These are phyloP conservation scores for Ceriops zippeliana DNA, from an alignment of 345 rosid genomes.

Conservation along the genomic window DNA sequence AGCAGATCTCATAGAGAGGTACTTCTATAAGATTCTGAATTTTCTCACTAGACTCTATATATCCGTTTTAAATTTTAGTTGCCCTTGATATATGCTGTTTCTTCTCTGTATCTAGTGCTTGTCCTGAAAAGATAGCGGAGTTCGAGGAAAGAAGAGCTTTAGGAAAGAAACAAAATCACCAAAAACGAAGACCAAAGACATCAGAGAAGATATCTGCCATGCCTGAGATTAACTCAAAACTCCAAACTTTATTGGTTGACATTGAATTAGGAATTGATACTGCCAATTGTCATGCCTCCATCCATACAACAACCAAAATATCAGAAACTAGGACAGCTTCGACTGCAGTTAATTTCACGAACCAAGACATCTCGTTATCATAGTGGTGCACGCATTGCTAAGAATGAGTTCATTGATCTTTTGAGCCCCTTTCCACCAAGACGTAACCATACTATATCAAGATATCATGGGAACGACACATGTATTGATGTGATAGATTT, in stretches of 20 bases:
- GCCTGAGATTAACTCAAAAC: slow-evolving; percentile 49
- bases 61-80: background rate
- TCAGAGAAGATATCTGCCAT: slow-evolving; percentile 25
- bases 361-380: slow-evolving; percentile 10
- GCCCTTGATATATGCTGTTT: background rate
- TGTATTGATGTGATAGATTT: slow-evolving; percentile 44
- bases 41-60: background rate
- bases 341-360: slow-evolving; percentile 9
- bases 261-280: slow-evolving; percentile 35
- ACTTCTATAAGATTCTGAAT: slow-evolving; percentile 8
- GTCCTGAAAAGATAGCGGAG: slow-evolving; percentile 77
- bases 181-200: slow-evolving; percentile 39
- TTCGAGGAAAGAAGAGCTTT: slow-evolving; percentile 55
- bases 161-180: slow-evolving; percentile 43
- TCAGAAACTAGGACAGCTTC: slow-evolving; percentile 20
- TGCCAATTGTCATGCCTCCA: background rate
- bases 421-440: slow-evolving; percentile 59
- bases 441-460: slow-evolving; percentile 18
- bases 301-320: slow-evolving; percentile 20
- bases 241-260: slow-evolving; percentile 57
- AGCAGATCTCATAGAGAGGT: slow-evolving; percentile 80
- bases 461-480: slow-evolving; percentile 28
- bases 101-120: slow-evolving; percentile 47
- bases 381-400: slow-evolving; percentile 5
- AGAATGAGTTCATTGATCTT: slow-evolving; percentile 63